These are phyloP conservation scores for Viola pubescens DNA, from an alignment of 441 rosid species.

Conservation along the genomic window DNA sequence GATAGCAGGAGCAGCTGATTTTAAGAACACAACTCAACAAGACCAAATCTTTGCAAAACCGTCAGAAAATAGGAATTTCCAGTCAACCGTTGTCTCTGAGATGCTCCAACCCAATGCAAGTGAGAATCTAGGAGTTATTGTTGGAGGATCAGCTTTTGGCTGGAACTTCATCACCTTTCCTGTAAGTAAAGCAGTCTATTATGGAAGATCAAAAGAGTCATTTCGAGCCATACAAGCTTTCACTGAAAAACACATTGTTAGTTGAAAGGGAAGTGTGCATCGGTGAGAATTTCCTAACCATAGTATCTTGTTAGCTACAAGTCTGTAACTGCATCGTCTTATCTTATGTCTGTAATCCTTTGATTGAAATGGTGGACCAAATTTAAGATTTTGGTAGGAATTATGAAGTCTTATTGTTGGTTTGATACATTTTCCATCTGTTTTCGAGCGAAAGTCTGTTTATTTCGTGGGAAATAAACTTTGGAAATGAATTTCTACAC, in stretches of 20 bases:
- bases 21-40: conserved; percentile 30
- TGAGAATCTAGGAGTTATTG: conserved; percentile 26
- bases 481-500: not conserved
- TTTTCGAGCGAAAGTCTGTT: not conserved
- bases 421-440: not conserved
- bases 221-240: conserved; percentile 32
- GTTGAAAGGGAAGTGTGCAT: conserved; percentile 8
- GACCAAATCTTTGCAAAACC: conserved; percentile 21
- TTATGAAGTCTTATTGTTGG: not conserved
- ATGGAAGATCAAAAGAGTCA: conserved; percentile 62
- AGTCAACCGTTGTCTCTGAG: conserved; percentile 2
- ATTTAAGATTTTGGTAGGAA: conserved; percentile 6
- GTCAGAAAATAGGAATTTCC: conserved; percentile 10
- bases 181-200: conserved; percentile 42
- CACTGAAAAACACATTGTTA: not conserved
- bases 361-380: conserved; percentile 1
- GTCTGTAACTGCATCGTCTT: too few relatives aligned
- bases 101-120: conserved; percentile 24
- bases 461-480: not conserved
- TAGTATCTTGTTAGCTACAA: not conserved
- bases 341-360: not conserved
- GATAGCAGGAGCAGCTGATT: conserved; percentile 32
- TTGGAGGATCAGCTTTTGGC: conserved; percentile 82
- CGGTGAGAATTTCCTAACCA: not conserved
- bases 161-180: conserved; percentile 73